These are phyloP conservation scores for Macadamia integrifolia DNA, from an alignment of 164 flowering plant species.

Conservation along the genomic window DNA sequence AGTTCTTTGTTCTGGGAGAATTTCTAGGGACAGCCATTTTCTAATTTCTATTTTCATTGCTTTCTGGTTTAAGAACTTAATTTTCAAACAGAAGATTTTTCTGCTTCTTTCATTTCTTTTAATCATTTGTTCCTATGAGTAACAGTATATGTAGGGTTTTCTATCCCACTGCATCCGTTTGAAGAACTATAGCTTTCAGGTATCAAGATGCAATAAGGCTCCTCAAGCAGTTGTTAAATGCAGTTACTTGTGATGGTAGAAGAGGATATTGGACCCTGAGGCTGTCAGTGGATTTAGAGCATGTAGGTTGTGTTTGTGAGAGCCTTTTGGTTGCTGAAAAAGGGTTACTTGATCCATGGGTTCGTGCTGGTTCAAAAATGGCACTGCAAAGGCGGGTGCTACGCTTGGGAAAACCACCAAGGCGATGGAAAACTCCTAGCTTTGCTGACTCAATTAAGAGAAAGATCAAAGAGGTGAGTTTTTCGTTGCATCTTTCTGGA, in stretches of 20 bases:
- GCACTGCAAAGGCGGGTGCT: conserved; percentile 82
- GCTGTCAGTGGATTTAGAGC: conserved; percentile 82
- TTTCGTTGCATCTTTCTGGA: background rate
- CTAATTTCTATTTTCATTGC: no score
- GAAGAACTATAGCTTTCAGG: conserved; percentile 30
- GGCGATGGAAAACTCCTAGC: conserved; percentile 87
- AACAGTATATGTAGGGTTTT: no score
- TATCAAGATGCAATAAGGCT: conserved; percentile 63
- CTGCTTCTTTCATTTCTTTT: no score
- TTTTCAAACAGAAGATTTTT: no score
- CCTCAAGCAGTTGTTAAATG: conserved; percentile 42
- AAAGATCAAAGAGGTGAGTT: conserved; percentile 70
- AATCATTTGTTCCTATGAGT: no score
- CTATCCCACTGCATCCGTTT: background rate
- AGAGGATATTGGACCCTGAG: conserved; percentile 92
- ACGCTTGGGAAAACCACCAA: conserved; percentile 91
- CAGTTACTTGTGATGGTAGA: conserved; percentile 56
- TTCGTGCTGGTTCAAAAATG: conserved; percentile 87
- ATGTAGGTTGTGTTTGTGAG: conserved; percentile 56
- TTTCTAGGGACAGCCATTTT: no score
- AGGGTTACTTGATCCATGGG: conserved; percentile 78
- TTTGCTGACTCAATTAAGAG: conserved; percentile 53
- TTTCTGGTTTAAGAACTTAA: no score
- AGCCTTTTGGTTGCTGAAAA: conserved; percentile 85
- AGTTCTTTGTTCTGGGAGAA: no score